These are phyloP conservation scores for Talaromyces liani DNA, from an alignment of 495 filamentous ascomycete genomes.

Conservation along the genomic window DNA sequence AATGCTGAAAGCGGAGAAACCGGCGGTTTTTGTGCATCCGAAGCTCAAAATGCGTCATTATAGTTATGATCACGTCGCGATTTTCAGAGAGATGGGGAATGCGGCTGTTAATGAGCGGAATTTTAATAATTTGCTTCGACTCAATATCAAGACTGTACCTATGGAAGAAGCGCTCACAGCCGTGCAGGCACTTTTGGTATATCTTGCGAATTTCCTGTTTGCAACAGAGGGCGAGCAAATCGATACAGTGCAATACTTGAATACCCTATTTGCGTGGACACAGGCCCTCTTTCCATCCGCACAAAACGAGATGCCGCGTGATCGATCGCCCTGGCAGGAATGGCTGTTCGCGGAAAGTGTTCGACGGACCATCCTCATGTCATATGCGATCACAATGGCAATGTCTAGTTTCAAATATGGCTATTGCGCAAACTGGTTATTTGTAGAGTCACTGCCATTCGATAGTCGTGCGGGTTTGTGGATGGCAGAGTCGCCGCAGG, in stretches of 20 bases:
- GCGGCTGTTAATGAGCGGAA: not conserved
- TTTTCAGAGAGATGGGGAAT: not conserved
- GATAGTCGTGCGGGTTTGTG: slow-evolving; percentile 1
- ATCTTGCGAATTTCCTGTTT: not conserved
- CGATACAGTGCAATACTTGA: not conserved
- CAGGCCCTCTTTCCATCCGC: not conserved
- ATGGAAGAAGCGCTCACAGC: slow-evolving; percentile 2
- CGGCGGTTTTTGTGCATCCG: not conserved
- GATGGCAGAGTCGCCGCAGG: slow-evolving; percentile 4
- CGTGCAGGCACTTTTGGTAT: not conserved
- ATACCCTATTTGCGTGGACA: not conserved
- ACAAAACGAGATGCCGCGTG: not conserved
- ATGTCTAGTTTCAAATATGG: not conserved
- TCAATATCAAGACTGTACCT: not conserved
- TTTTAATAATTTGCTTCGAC: not conserved
- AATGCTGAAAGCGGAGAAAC: not conserved
- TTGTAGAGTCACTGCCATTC: not conserved
- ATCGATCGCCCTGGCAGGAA: not conserved
- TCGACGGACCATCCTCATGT: slow-evolving; percentile 4
- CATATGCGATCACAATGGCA: not conserved
- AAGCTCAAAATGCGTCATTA: not conserved
- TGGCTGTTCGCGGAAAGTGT: not conserved
- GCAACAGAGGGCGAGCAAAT: not conserved
- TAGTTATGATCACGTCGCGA: not conserved
- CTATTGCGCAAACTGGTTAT: slow-evolving; percentile 3